Evolutionary conservation across 2,329 filamentous ascomycete species (phyloP), one percentile per base, ranked within the genome.

Genomic region (Colletotrichum sp.): DNA sequence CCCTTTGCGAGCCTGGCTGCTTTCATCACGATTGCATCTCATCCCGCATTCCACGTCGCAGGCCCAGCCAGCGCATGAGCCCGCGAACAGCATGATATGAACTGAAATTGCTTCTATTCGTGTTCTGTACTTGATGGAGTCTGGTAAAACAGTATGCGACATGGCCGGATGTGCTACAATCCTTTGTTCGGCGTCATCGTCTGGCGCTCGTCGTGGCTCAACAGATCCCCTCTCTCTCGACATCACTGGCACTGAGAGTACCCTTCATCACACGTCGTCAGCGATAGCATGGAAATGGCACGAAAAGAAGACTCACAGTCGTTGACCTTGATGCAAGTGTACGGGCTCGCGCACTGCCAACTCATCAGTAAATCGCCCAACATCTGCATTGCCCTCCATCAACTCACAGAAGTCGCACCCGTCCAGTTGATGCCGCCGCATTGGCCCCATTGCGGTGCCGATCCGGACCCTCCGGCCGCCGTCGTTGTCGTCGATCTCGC

Each of bases 361-460:
- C 2, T 28, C 24, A 36, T 76, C 39, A 76, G 66, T n/a, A 26
- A 10, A 28, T 34, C 1, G 44, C 24, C 30, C 30, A 36, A 28
- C 57, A 48, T 34, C 24, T 10, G 34, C 8, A 9, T 5, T 3
- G 22, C 18, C 9, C 6, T 22, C 30, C 2, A 6, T 15, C 30
- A 18, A 75, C 75, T 64, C 36, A 76, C 75, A 6, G 44, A 44
- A 13, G 67, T 71, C 60, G 71, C 15, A 2, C 75, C 71, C 24
- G 48, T 57, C 71, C 72, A 71, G 26, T 70, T 64, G 32, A 76
- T 71, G 18, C 75, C 75, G 28, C 71, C 75, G 62, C 75, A 76
- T 32, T 76, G 75, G 8, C 71, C 75, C 75, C 75, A 70, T 36
- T 75, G 72, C 34, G 72, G 75, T 16, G 72, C 55, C 30, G 68